These are phyloP conservation scores for Acanthamoeba pearcei DNA, from an alignment of 208 protist species.

Conservation along the genomic window DNA sequence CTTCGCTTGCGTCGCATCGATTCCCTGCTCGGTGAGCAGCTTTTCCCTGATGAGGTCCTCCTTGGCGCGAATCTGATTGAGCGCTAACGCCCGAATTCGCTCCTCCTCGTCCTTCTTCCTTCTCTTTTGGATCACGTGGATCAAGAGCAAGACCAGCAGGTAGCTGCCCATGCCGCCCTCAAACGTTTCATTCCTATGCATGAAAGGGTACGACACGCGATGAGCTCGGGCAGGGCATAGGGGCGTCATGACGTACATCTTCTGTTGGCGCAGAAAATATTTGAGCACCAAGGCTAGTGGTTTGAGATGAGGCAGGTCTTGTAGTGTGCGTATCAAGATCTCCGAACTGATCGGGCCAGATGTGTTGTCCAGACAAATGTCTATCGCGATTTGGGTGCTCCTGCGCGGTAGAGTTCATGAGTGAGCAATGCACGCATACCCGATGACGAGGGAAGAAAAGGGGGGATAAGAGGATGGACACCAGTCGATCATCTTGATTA, in stretches of 20 bases:
- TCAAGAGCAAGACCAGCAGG: slow-evolving; percentile 55
- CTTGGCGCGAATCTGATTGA: background rate
- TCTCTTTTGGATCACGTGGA: background rate
- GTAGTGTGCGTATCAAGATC: background rate
- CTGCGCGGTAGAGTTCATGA: background rate
- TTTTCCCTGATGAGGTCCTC: background rate
- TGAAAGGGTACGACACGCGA: background rate
- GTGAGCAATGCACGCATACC: background rate
- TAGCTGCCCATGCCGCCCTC: slow-evolving; percentile 46
- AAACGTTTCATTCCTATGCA: background rate
- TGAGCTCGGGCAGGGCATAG: background rate
- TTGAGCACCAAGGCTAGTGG: slow-evolving; percentile 29
- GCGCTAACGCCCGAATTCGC: background rate
- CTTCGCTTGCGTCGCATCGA: background rate
- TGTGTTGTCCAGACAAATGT: slow-evolving; percentile 47
- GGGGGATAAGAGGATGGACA: background rate
- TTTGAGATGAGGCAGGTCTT: slow-evolving; percentile 5
- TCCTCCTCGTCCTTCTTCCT: slow-evolving; percentile 27
- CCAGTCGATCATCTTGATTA: slow-evolving; percentile 19
- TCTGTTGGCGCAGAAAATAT: slow-evolving; percentile 47
- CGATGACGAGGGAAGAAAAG: background rate
- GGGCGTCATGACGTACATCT: background rate
- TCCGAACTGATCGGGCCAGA: background rate
- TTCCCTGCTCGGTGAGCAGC: background rate
- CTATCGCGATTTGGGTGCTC: background rate